Evolutionary conservation across 1,284 basidiomycete genomes (phyloP), one percentile per base, ranked within the genome.

Genomic region (Lentinula novae-zelandiae): DNA sequence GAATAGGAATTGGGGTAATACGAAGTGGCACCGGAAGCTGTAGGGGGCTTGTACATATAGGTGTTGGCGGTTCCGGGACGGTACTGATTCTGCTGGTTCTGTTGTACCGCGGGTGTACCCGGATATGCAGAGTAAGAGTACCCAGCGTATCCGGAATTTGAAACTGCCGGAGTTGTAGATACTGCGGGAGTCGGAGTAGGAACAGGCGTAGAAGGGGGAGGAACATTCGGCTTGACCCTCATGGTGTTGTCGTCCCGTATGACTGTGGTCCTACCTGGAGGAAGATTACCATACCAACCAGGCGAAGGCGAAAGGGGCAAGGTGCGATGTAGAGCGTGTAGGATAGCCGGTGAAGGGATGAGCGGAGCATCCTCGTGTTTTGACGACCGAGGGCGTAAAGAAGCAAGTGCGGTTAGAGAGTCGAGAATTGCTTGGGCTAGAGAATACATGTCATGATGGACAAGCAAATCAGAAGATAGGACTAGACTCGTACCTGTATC

Each of bases 271-370:
- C 80, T 79, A 44, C 79, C 74, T 17, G 82, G 69, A n/a, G 86
- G 83, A 3, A 93, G 78, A 0, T 86, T 92, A 34, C 90, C 90
- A 65, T 85, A 77, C 88, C 89, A 93, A 8, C 89, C 87, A 62
- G 78, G 78, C 2, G 81, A 76, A 20, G 85, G 76, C 12, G 78
- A 76, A 7, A 80, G 70, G 2, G 87, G 88, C 6, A 93, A 75
- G 0, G 87, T 88, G 20, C 80, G 83, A 64, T 90, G 87, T 3
- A 93, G 77, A 65, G 81, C 85, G 63, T 80, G 87, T 15, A 93
- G 78, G 50, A 83, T 73, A 31, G 83, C 75, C 4, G 85, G 70
- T 0, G 88, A 77, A 7, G 90, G 90, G 2, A 85, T 68, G 39
- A 92, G 73, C 5, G 84, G 76, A 1, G 76, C 67, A 13, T 71